Conservation (phyloP, 345 rosid genomes). For the Syzygium oleosum region DNA sequence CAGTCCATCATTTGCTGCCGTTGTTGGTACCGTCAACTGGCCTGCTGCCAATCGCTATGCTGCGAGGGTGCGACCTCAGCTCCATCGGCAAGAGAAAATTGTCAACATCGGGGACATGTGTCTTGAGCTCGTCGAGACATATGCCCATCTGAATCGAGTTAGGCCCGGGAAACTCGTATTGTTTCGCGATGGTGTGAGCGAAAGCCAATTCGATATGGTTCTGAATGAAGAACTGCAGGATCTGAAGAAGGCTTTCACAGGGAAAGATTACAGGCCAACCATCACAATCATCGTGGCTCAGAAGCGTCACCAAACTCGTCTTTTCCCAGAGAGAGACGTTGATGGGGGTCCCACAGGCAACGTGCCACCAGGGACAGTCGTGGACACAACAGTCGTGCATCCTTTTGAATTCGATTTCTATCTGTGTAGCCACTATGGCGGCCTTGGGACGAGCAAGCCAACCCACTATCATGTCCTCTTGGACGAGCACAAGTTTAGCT, state of each 20-base stretch:
- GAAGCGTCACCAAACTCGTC: slow-evolving; percentile 82
- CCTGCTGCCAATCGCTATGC: slow-evolving; percentile 84
- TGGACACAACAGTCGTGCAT: slow-evolving; percentile 63
- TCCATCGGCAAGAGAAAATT: slow-evolving; percentile 60
- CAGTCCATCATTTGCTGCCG: slow-evolving; percentile 85
- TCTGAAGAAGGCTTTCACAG: slow-evolving; percentile 34
- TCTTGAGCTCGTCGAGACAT: slow-evolving; percentile 52
- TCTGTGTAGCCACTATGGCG: slow-evolving; percentile 78
- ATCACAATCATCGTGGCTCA: slow-evolving; percentile 74
- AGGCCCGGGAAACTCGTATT: slow-evolving; percentile 59
- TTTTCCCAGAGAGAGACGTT: slow-evolving; percentile 35
- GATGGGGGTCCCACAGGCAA: slow-evolving; percentile 48
- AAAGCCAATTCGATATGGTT: slow-evolving; percentile 90
- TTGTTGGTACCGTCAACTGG: slow-evolving; percentile 81
- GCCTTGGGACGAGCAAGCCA: slow-evolving; percentile 86
- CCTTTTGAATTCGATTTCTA: slow-evolving; percentile 80
- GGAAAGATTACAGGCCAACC: slow-evolving; percentile 37
- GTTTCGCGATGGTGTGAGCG: slow-evolving; percentile 91
- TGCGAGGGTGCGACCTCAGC: slow-evolving; percentile 61
- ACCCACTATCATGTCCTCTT: slow-evolving; percentile 71
- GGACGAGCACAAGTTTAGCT: slow-evolving; percentile 63
- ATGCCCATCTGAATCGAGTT: slow-evolving; percentile 22
- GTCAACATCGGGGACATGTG: slow-evolving; percentile 55
- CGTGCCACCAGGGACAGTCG: slow-evolving; percentile 77
- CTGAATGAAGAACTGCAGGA: slow-evolving; percentile 61